Base-by-base conservation (phyloP, 2,329 filamentous ascomycete genomes). In the Hypoxylon rubiginosum region DNA sequence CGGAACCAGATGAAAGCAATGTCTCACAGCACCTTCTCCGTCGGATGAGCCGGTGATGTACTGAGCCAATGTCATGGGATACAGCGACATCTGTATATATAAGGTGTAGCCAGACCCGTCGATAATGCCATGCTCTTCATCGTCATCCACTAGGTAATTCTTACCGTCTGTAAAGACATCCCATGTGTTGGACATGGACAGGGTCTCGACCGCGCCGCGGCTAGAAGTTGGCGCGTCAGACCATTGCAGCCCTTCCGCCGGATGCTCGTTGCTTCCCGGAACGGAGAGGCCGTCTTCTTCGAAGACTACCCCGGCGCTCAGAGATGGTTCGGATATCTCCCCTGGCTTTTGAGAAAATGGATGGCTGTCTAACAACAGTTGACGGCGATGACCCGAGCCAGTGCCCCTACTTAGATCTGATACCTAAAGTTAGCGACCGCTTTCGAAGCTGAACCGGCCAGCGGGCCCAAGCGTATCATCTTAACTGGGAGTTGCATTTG, bases 11-110 rank as follows among this genome's bases (percentile, higher is more conserved):
- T 91, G 89, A 75, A 88, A 91, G 74, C 89, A 91, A 74, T 91
- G 89, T 24, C 64, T 68, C 17, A 62, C 56, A 4, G 34, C 50
- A 21, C 55, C 9, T 10, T 43, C 39, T 7, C 62, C 58, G 41
- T 55, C 7, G 78, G 82, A 8, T 41, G 66, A 74, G 24, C 81
- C 78, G 24, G 80, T 82, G 2, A 90, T 75, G 71, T 88, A 91
- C 7, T 86, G 84, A 13, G 84, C 83, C 8, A 91, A 80, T 3
- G 86, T 90, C 67, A 88, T 83, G 0, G 88, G 87, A 72, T 91
- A 88, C 4, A 91, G 78, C 1, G 87, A 88, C 89, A 91, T 91
- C 72, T 91, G 89, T n/a, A 91, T 88, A 74, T 90, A 88, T 8
- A 91, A 80, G 4, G 85, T 84, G 10, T 89, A 79, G 4, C 74